Evolutionary conservation across 2,329 filamentous ascomycete genomes (phyloP), one percentile per base, ranked within the genome.

Genomic region (Botrytis squamosa): DNA sequence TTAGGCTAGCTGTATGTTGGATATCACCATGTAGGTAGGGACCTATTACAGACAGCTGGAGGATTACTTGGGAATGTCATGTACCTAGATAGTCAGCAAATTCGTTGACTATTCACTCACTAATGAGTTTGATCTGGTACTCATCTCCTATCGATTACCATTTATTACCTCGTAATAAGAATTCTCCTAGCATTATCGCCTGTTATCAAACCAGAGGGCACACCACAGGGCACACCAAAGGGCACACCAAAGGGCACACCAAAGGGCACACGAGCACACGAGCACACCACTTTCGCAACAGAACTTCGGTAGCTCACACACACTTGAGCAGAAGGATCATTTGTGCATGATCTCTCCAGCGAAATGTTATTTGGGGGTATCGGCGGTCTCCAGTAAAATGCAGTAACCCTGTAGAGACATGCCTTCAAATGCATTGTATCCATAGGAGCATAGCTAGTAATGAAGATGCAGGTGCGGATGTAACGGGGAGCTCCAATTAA

Each of bases 391-490:
- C 40, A 44, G 29, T 22, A 33, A 42, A 16, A 59, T 70, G 49
- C 67, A 70, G n/a, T 18, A 33, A 59, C 25, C 67, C 67, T 59
- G 67, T 42, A 20, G 46, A 69, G 25, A 42, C n/a, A n/a, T 40
- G 36, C 66, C 49, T 36, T 33, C 33, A 68, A 55, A 57, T 40
- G 52, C 66, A 40, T 46, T 38, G 38, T 33, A 29, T 29, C 44
- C 42, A 68, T 29, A 29, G 29, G 29, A 29, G 29, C 29, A 29
- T n/a, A 40, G 25, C 60, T 42, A 40, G 22, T 16, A 42, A 42
- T 63, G 60, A 38, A 63, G 60, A 42, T 40, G 65, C 65, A 55
- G 65, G 49, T 52, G 65, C 65, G 65, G 29, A 68, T 68, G 65
- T 57, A 69, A 29, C 46, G 33, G 36, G 66, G 46, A 69, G 25